These are phyloP conservation scores for Mycena amicta DNA, from an alignment of 768 basidiomycete species.

Conservation along the genomic window DNA sequence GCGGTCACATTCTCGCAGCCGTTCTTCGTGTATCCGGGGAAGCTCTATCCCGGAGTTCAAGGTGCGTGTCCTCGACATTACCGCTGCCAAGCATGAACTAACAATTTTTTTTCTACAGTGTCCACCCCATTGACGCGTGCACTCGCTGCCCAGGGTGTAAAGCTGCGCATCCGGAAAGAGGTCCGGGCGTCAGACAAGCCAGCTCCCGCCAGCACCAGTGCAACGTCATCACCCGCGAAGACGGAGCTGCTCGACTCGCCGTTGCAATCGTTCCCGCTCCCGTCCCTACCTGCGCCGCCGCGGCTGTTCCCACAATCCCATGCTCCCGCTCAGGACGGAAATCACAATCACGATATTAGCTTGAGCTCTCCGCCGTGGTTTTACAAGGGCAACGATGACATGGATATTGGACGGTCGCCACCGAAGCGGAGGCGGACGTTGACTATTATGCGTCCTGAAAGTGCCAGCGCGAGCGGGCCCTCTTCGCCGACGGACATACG, in stretches of 20 bases:
- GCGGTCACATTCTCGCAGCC: slow-evolving; percentile 41
- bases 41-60: slow-evolving; percentile 49
- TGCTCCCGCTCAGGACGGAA: background rate
- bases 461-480: too few relatives aligned
- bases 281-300: background rate
- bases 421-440: slow-evolving; percentile 20
- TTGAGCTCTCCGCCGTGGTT: background rate
- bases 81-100: background rate
- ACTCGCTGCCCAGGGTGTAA: slow-evolving; percentile 46
- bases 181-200: slow-evolving; percentile 22
- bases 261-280: background rate
- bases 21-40: slow-evolving; percentile 50
- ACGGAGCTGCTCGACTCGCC: background rate
- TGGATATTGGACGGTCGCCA: slow-evolving; percentile 5
- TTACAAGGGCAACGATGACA: background rate
- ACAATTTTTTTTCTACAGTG: slow-evolving; percentile 25
- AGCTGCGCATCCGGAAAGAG: slow-evolving; percentile 45
- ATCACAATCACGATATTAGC: too few relatives aligned
- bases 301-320: background rate
- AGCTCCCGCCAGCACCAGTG: background rate
- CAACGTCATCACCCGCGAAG: slow-evolving; percentile 1
- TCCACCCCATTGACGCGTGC: slow-evolving; percentile 42
- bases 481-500: background rate
- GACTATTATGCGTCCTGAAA: background rate
- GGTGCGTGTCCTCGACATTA: slow-evolving; percentile 30